Evolutionary conservation across 805 yeast species (phyloP), one percentile per base, ranked within the genome.

Genomic region (Candida khao-thaluensis): DNA sequence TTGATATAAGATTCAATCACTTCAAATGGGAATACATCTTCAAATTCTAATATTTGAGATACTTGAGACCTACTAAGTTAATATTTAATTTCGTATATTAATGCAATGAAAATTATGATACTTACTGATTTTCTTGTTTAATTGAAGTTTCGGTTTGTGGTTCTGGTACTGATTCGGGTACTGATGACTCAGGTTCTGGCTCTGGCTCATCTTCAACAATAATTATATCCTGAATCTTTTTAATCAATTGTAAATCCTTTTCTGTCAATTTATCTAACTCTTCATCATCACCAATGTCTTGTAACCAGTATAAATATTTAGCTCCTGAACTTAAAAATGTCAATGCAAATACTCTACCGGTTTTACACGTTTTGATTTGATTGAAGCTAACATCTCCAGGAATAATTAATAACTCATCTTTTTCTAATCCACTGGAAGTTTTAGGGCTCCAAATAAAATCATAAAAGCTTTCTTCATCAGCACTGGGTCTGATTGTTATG

Each of bases 331-430:
- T 70, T 48, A 71, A 66, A 57, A 82, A 82, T 43, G 76, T 73
- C 60, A 83, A 70, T 17, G 81, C 80, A 49, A 79, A 81, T 11
- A 88, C 89, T 44, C 96, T 71, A 11, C 95, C 96, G 0, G 88
- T 76, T 30, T 64, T 74, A 59, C 95, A 84, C 20, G 85, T 77
- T 36, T 70, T 60, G 30, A 85, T 77, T 39, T 77, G 85, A 45
- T 76, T 75, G 79, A 89, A 85, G 30, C 82, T 77, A 37, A 85
- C 91, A 53, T 88, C 96, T 1, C 95, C 95, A 0, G 95, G 93
- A 49, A 87, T 80, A 30, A 87, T 76, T 48, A 86, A 67, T 42
- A 85, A 69, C 47, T 82, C 89, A 39, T 79, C 84, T 31, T 68
- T 69, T 41, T 73, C 78, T 7, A 67, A 49, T 17, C 71, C 66